Evolutionary conservation across 768 basidiomycete genomes (phyloP).

Genomic region (Neoboletus magnificus): DNA sequence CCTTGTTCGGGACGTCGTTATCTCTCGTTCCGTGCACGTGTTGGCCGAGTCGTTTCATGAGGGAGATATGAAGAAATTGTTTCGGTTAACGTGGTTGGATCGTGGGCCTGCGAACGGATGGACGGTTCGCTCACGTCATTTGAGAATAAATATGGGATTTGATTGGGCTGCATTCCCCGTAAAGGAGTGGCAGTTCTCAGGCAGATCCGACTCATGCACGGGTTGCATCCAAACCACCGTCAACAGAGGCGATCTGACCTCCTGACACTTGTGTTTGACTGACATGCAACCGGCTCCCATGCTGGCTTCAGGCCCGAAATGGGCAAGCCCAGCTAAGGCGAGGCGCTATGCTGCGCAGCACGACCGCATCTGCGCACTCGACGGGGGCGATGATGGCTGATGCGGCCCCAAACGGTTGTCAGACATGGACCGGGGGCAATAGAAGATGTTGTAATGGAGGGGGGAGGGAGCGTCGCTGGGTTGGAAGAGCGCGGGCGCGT

Average conservation of each 20-base stretch:
- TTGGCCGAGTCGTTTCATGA: conserved; percentile 5
- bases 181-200: conserved; percentile 23
- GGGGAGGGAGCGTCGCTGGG: conserved; percentile 22
- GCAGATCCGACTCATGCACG: conserved; percentile 27
- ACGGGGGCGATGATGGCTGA: conserved; percentile 2
- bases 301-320: conserved; percentile 7
- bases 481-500: conserved; percentile 16
- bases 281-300: conserved; percentile 16
- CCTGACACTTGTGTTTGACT: conserved; percentile 17
- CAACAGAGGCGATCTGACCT: conserved; percentile 15
- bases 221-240: conserved; percentile 10
- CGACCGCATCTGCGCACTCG: neutral
- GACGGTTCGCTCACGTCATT: conserved; percentile 15
- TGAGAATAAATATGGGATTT: conserved; percentile 12
- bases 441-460: conserved; percentile 2
- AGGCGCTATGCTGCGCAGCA: conserved; percentile 7
- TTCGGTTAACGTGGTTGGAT: conserved; percentile 17
- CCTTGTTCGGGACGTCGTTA: conserved; percentile 16
- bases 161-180: conserved; percentile 13
- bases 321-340: neutral
- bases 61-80: conserved; percentile 1
- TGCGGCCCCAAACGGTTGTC: neutral
- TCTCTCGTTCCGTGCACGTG: conserved; percentile 12
- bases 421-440: conserved; percentile 11
- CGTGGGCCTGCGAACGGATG: conserved; percentile 17